These are phyloP conservation scores for Tuber umbilicatum DNA, from an alignment of 495 filamentous ascomycete species.

Conservation along the genomic window DNA sequence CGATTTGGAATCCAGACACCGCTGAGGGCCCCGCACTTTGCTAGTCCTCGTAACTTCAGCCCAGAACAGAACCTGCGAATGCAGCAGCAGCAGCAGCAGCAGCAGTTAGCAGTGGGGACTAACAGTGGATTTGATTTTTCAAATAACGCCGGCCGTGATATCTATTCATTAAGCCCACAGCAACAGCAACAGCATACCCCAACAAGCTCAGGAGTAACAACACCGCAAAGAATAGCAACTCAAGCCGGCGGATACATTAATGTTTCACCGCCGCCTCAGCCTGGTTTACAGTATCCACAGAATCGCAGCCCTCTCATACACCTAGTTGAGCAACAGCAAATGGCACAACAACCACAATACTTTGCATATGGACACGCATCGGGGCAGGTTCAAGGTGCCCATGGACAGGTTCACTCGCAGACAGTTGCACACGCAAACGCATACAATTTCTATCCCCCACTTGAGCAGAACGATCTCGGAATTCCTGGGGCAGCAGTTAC, in stretches of 20 bases:
- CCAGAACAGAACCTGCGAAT: constrained; percentile 19
- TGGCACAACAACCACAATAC: constrained; percentile 8
- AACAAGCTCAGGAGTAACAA: constrained; percentile 1
- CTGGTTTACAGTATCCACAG: background rate
- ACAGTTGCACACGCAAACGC: constrained; percentile 5
- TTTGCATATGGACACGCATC: constrained; percentile 25
- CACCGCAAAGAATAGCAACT: background rate
- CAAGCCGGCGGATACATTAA: background rate
- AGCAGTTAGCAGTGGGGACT: constrained; percentile 1
- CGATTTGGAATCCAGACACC: constrained; percentile 17
- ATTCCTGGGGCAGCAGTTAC: background rate
- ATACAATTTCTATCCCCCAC: background rate
- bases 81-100: constrained; percentile 24
- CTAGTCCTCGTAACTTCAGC: constrained; percentile 10
- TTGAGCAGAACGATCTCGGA: background rate
- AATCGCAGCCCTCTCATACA: background rate
- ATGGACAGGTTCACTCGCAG: constrained; percentile 22
- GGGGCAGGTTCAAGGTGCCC: constrained; percentile 21
- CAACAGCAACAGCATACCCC: background rate
- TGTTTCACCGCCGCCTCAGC: constrained; percentile 1
- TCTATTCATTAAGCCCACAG: constrained; percentile 1
- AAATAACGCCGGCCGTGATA: background rate
- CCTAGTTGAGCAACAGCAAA: background rate
- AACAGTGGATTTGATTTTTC: background rate
- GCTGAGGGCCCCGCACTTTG: constrained; percentile 12